Base-by-base conservation (phyloP, 768 basidiomycete species). In the Lentinula raphanica region DNA sequence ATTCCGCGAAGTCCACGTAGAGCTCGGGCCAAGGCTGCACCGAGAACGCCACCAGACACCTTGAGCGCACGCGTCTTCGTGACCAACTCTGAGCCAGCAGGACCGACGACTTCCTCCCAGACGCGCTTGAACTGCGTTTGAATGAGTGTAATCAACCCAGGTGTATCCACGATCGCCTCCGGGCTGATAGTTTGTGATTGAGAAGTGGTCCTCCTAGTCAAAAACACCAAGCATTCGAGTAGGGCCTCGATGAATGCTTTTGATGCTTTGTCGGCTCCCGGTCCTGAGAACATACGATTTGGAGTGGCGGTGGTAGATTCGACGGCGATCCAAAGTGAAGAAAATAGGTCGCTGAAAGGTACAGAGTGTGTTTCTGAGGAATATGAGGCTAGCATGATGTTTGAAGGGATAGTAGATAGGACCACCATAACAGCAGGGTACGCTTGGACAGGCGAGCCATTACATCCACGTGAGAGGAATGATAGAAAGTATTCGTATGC, bases 351-450 rank as follows among this genome's bases (percentile, higher is more conserved):
- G 2, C 73, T 62, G 2, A 87, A 67, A 51, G 68, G 72, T 42
- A 64, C 56, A 9, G 46, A 58, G 59, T 9, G 64, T 59, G 3
- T 67, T 69, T 13, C 67, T 67, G 35, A 74, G 49, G 12, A 25
- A 19, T 53, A 31, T 39, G 38, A 21, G 27, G 35, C 56, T 11
- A 38, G 35, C n/a, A 36, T 53, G 32, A n/a, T 19, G 17, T n/a
- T 49, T n/a, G 78, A 68, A 0, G 93, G 90, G 12, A 98, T 81
- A 0, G 92, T 94, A 1, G 92, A 90, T 13, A 98, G 67, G 25
- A 94, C 78, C 25, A 97, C 76, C 17, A 97, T 73, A 27, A 96
- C 78, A 1, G 86, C 78, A 0, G 92, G 93, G 68, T 97, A 98
- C 2, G 89, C 90, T 62, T 88, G 80, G 1, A 83, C 67, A 0